phyloP scores from a whole-genome alignment of 2,329 filamentous ascomycete species.

The Nemania bipapillata region DNA sequence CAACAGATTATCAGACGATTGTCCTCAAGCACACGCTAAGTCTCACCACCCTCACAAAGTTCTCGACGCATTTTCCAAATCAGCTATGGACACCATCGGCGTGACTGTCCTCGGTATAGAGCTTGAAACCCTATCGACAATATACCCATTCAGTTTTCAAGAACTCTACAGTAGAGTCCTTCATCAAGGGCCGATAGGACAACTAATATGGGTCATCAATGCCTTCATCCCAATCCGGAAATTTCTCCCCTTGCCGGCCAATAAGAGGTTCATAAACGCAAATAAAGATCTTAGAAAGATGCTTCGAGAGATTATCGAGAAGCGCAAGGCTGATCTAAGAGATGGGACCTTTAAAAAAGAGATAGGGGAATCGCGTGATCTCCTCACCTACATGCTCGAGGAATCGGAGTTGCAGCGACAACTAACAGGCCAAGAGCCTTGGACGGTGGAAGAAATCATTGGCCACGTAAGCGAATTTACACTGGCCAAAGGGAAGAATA shows the following conservation, averaged over 20 bases:
- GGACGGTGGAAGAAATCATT: constrained; percentile 50
- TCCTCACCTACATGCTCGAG: constrained; percentile 51
- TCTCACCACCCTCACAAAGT: constrained; percentile 35
- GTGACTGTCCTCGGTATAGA: constrained; percentile 52
- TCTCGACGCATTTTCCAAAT: constrained; percentile 47
- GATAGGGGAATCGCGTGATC: constrained; percentile 41
- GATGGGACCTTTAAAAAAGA: constrained; percentile 41
- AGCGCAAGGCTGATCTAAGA: constrained; percentile 48
- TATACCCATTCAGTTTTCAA: constrained; percentile 43
- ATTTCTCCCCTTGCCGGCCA: constrained; percentile 55
- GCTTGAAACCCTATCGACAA: constrained; percentile 46
- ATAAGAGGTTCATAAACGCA: constrained; percentile 53
- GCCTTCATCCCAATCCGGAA: constrained; percentile 49
- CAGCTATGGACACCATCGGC: constrained; percentile 53
- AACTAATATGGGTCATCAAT: constrained; percentile 51
- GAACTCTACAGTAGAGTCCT: constrained; percentile 51
- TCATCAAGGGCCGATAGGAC: constrained; percentile 45
- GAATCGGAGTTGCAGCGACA: constrained; percentile 40
- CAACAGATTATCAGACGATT: background rate
- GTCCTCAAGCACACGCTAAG: background rate
- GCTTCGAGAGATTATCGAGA: constrained; percentile 49
- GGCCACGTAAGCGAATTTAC: constrained; percentile 45
- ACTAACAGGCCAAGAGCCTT: constrained; percentile 43
- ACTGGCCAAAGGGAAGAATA: background rate
- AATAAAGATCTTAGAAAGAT: constrained; percentile 51